Evolutionary conservation across 495 filamentous ascomycete species (phyloP).

Genomic region (Elasticomyces elasticus): DNA sequence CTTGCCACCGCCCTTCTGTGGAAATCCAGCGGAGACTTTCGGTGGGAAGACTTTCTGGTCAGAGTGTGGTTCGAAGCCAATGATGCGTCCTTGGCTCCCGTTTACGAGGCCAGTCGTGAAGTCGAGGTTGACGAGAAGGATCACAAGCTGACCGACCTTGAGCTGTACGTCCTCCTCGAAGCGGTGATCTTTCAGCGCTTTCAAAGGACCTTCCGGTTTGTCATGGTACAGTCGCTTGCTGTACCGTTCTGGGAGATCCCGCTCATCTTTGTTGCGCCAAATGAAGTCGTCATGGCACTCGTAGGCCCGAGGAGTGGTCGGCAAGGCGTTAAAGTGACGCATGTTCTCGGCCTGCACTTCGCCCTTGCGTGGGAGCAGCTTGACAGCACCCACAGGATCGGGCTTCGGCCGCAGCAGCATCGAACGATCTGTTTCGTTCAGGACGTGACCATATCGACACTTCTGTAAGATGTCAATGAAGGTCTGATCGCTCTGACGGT

Average conservation of each 20-base stretch:
- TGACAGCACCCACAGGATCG: conserved; percentile 36
- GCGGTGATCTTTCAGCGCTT: conserved; percentile 22
- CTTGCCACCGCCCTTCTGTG: neutral
- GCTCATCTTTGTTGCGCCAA: conserved; percentile 2
- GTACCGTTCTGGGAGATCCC: neutral
- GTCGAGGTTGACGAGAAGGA: conserved; percentile 39
- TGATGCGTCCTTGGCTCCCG: conserved; percentile 41
- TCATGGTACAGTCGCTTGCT: neutral
- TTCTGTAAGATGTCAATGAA: conserved; percentile 46
- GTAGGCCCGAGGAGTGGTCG: neutral
- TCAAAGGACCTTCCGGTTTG: neutral
- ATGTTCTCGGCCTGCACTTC: conserved; percentile 29
- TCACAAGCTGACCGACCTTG: conserved; percentile 38
- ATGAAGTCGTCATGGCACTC: conserved; percentile 3
- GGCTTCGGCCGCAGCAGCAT: conserved; percentile 40
- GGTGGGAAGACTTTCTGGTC: conserved; percentile 13
- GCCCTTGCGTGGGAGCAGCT: conserved; percentile 33
- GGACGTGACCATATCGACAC: conserved; percentile 36
- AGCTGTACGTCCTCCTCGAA: conserved; percentile 27
- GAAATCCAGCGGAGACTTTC: neutral
- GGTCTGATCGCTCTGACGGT: conserved; percentile 42
- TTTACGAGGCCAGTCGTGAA: conserved; percentile 35
- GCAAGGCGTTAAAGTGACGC: conserved; percentile 23
- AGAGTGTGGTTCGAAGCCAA: conserved; percentile 31
- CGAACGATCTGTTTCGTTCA: conserved; percentile 32